phyloP scores from a whole-genome alignment of 2,329 filamentous ascomycete species.

The Aspergillus carbonarius region DNA sequence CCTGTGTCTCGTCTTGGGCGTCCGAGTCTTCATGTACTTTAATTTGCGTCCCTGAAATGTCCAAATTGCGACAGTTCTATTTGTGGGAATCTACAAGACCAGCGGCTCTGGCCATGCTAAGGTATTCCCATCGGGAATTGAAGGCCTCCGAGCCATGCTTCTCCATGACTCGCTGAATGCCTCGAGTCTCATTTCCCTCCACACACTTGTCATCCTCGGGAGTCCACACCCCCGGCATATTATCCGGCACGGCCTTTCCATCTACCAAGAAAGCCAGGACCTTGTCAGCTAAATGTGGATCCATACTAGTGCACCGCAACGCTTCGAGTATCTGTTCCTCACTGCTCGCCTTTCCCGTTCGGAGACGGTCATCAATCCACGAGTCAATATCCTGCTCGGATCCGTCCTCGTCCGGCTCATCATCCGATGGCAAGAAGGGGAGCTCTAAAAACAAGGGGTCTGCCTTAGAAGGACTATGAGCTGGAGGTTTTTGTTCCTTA shows the following conservation, averaged over 20 bases:
- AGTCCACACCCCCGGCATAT: slow-evolving; percentile 50
- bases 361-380: slow-evolving; percentile 41
- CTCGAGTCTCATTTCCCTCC: slow-evolving; percentile 32
- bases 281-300: slow-evolving; percentile 36
- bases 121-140: slow-evolving; percentile 39
- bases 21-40: slow-evolving; percentile 3
- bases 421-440: slow-evolving; percentile 29
- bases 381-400: slow-evolving; percentile 31
- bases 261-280: slow-evolving; percentile 33
- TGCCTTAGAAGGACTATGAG: slow-evolving; percentile 8
- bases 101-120: slow-evolving; percentile 28
- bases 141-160: slow-evolving; percentile 47
- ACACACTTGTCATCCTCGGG: slow-evolving; percentile 44
- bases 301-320: slow-evolving; percentile 43
- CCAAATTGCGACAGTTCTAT: background rate
- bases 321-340: slow-evolving; percentile 34
- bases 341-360: slow-evolving; percentile 28
- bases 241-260: slow-evolving; percentile 38
- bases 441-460: slow-evolving; percentile 30
- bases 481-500: background rate
- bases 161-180: slow-evolving; percentile 35
- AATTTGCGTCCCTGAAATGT: background rate
- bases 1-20: background rate
- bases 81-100: slow-evolving; percentile 12
- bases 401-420: slow-evolving; percentile 13